Base-by-base conservation (phyloP, 192 early-diverging fungal genomes). In the Coemansia sp. region DNA sequence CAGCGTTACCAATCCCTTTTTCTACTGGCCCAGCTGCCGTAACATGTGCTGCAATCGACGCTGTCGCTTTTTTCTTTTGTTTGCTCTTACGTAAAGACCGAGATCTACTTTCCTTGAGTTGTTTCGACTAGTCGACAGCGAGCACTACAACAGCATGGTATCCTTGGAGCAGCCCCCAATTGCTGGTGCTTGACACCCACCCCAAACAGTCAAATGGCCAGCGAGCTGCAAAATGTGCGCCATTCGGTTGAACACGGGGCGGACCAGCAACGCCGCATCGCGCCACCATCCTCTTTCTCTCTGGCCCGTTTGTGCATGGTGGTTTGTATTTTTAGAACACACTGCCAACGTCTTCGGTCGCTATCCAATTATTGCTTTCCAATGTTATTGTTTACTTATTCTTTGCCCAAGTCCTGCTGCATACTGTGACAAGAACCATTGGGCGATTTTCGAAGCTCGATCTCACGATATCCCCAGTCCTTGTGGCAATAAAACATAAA, bases 251-350 rank as follows among this genome's bases (percentile, higher is more conserved):
- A 51, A 51, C 49, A 51, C 5, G 38, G 10, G 49, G 49, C 49
- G 49, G 49, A 23, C 49, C 49, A 51, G 23, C 49, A 51, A 35
- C 56, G 56, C 56, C 26, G 30, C 56, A 58, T 35, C 56, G 33
- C 56, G 12, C 16, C 56, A 35, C 56, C 33, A 58, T 15, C 18
- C 6, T 39, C 10, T 7, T 33, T 55, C 21, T 58, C 15, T 3
- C 34, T 36, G 26, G 16, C 34, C 6, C 18, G 26, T 12, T 35
- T 4, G n/a, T 58, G 56, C 26, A 34, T 35, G 34, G 16, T 14
- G 33, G 33, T 58, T 26, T 35, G 26, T 58, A 58, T 58, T 58
- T 58, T 58, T 58, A 58, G 56, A 58, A 23, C 6, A 5, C 56
- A 35, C 33, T 36, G 35, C 38, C 38, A 39, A 39, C 5, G 38